Evolutionary conservation across 164 flowering plant genomes (phyloP).

Genomic region (Macadamia tetraphylla): DNA sequence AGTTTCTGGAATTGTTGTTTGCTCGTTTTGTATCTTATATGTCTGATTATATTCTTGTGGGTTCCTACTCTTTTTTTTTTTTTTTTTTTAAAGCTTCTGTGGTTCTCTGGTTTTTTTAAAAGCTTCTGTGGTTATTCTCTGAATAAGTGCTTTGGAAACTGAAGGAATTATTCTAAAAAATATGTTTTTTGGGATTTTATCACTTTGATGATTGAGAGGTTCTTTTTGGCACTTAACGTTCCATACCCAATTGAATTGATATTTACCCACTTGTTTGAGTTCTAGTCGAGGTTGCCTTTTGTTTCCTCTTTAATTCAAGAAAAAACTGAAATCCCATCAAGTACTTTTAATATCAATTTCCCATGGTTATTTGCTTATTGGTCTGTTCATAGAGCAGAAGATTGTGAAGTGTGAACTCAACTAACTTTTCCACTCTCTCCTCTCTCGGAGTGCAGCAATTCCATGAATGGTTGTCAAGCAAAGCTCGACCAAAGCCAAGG

Average conservation of each 20-base stretch:
- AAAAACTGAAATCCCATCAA: background rate
- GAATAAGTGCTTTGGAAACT: no score
- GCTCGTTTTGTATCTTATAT: background rate
- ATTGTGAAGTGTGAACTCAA: background rate
- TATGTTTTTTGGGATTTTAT: no score
- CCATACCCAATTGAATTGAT: background rate
- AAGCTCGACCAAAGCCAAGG: constrained; percentile 77
- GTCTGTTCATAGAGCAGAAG: background rate
- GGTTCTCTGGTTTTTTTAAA: background rate
- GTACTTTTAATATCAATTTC: background rate
- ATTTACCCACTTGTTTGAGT: background rate
- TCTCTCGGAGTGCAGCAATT: constrained; percentile 52
- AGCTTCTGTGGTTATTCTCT: no score
- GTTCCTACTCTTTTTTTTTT: background rate
- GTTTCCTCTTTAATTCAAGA: background rate
- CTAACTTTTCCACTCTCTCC: background rate
- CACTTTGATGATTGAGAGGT: background rate
- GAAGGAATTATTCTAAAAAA: no score
- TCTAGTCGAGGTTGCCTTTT: background rate
- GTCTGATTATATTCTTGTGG: background rate
- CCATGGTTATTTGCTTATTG: background rate
- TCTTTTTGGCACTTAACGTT: background rate
- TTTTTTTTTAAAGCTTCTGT: background rate
- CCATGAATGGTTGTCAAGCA: constrained; percentile 71
- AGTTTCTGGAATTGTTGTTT: background rate